Conservation (phyloP, 129 eudicot genomes). For the Silybum marianum region DNA sequence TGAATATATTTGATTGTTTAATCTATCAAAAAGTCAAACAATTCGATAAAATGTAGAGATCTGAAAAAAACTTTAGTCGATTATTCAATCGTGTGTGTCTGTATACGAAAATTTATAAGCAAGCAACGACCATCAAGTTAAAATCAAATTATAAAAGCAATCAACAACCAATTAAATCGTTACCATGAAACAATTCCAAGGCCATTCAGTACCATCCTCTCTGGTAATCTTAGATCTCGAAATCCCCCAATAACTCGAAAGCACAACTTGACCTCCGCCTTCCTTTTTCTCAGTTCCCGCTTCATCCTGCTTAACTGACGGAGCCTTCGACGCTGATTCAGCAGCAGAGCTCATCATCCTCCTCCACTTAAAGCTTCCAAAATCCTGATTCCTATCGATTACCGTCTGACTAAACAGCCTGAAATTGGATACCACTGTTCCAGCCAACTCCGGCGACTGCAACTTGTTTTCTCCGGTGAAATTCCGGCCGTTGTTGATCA, state of each 20-base stretch:
- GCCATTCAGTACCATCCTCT: conserved; percentile 92
- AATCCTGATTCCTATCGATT: conserved; percentile 29
- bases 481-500: conserved; percentile 36
- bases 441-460: conserved; percentile 31
- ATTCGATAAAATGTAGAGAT: not conserved
- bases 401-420: conserved; percentile 36
- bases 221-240: conserved; percentile 48
- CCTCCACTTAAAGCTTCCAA: conserved; percentile 37
- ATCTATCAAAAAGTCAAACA: not conserved
- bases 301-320: conserved; percentile 35
- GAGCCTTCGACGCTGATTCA: conserved; percentile 34
- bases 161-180: not conserved
- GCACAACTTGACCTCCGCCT: conserved; percentile 24
- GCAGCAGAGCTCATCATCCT: conserved; percentile 63
- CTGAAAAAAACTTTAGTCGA: not conserved
- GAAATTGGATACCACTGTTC: not conserved
- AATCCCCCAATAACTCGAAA: conserved; percentile 84
- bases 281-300: conserved; percentile 30
- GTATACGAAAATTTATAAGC: not conserved
- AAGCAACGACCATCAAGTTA: not conserved
- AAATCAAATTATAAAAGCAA: not conserved
- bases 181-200: conserved; percentile 99
- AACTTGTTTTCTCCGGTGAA: conserved; percentile 11
- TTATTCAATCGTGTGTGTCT: not conserved
- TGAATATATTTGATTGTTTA: not conserved